Evolutionary conservation across 164 flowering plant species (phyloP).

Genomic region (Tinospora cordifolia): DNA sequence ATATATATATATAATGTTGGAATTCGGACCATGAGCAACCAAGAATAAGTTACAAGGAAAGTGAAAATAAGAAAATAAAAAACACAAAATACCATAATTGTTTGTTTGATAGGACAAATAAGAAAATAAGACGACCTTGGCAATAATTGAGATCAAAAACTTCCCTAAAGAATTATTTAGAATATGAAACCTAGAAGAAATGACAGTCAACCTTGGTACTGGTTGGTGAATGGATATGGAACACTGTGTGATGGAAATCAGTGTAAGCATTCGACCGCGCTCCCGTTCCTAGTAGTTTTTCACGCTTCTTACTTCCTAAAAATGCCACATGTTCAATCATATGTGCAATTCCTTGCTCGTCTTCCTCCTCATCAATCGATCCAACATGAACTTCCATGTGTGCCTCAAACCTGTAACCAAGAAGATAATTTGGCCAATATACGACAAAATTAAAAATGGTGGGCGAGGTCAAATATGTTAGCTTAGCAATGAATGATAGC

Average conservation of each 20-base stretch:
- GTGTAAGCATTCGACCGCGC: constrained; percentile 99
- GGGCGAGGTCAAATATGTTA: not conserved
- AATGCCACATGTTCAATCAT: constrained; percentile 99
- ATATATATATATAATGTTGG: no score
- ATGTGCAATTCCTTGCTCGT: constrained; percentile 99
- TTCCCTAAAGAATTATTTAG: not conserved
- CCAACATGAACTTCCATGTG: constrained; percentile 99
- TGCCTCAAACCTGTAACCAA: constrained; percentile 77
- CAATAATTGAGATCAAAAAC: not conserved
- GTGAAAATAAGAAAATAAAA: no score
- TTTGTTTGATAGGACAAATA: no score
- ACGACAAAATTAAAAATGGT: not conserved
- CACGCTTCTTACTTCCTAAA: constrained; percentile 99
- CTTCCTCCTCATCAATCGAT: constrained; percentile 97
- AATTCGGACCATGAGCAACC: no score
- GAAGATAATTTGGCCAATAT: not conserved
- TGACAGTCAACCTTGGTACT: constrained; percentile 55
- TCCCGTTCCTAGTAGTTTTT: constrained; percentile 94
- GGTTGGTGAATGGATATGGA: constrained; percentile 94
- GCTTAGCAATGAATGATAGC: not conserved
- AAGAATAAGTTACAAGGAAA: no score
- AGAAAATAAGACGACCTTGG: no score
- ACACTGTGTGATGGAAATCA: constrained; percentile 98
- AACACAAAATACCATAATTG: no score
- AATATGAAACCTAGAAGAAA: not conserved